Conservation (phyloP, 352 stramenopile genomes). For the Globisporangium echinulatum region DNA sequence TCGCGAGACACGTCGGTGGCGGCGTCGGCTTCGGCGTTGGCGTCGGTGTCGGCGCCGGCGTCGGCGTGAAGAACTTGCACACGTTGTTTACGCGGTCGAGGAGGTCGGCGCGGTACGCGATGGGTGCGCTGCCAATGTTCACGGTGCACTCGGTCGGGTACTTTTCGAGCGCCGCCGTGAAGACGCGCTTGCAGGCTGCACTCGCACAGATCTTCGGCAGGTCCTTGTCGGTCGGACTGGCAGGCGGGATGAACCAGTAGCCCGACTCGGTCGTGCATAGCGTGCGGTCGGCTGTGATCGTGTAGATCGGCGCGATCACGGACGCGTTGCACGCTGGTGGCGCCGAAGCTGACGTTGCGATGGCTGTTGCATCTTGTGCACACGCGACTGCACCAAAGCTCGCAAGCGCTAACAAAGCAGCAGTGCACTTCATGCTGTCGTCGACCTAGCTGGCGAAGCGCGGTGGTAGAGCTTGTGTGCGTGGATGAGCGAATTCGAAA, state of each 20-base stretch:
- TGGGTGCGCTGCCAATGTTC: not conserved
- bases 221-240: not conserved
- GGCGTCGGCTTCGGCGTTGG: not conserved
- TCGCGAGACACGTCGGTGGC: no score
- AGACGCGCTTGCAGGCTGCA: not conserved
- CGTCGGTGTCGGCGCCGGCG: no score
- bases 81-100: not conserved
- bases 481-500: no score
- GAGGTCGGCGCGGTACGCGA: not conserved
- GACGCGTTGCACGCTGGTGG: no score
- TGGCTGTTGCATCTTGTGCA: no score
- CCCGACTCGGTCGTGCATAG: slow-evolving; percentile 5
- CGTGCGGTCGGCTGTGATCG: slow-evolving; percentile 6
- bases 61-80: slow-evolving; percentile 1
- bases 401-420: no score
- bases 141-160: slow-evolving; percentile 3
- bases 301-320: slow-evolving; percentile 3
- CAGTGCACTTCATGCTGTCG: no score
- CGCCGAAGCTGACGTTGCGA: no score
- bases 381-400: no score
- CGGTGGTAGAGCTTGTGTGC: no score
- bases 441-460: no score
- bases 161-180: not conserved
- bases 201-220: slow-evolving; percentile 9
- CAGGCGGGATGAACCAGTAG: slow-evolving; percentile 2